These are phyloP conservation scores for Monosporascus sp. DNA, from an alignment of 2,329 filamentous ascomycete species.

Conservation along the genomic window DNA sequence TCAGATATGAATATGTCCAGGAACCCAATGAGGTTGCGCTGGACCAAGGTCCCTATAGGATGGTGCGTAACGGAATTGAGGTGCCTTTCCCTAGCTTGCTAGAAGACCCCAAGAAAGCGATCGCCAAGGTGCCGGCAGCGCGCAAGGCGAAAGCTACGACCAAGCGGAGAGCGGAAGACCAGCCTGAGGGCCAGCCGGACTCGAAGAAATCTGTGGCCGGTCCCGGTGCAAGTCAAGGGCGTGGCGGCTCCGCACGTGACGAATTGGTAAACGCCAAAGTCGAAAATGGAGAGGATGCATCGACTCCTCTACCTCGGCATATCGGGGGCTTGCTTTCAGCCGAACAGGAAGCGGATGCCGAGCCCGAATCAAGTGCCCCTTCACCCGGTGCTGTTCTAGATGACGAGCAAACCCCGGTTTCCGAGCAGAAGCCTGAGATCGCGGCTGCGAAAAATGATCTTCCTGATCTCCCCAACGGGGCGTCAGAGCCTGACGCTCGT, in stretches of 20 bases:
- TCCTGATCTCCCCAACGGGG: conserved; percentile 33
- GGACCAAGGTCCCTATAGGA: conserved; percentile 20
- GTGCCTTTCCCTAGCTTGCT: conserved; percentile 26
- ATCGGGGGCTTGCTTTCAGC: conserved; percentile 34
- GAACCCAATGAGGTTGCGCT: conserved; percentile 15
- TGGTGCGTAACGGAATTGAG: conserved; percentile 24
- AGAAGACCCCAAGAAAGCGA: conserved; percentile 30
- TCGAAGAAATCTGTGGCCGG: conserved; percentile 42
- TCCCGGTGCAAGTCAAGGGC: conserved; percentile 16
- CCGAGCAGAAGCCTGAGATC: conserved; percentile 16
- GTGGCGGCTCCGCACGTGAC: not conserved
- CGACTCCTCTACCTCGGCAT: conserved; percentile 32
- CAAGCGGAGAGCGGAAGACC: conserved; percentile 49
- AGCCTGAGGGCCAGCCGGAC: conserved; percentile 43
- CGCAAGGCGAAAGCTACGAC: conserved; percentile 27
- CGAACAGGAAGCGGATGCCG: conserved; percentile 26
- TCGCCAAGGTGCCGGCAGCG: conserved; percentile 22
- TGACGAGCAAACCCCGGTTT: conserved; percentile 14
- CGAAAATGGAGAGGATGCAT: conserved; percentile 25
- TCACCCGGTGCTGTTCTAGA: conserved; percentile 20
- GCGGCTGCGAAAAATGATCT: conserved; percentile 19
- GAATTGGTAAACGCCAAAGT: conserved; percentile 2
- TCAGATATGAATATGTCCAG: conserved; percentile 21
- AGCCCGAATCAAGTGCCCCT: conserved; percentile 27
- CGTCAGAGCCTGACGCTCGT: conserved; percentile 44